Percentiles rank a stretch among this genome's conserved stretches.
Conservation (phyloP, 352 stramenopile species). For the Pythium brachiatum region DNA sequence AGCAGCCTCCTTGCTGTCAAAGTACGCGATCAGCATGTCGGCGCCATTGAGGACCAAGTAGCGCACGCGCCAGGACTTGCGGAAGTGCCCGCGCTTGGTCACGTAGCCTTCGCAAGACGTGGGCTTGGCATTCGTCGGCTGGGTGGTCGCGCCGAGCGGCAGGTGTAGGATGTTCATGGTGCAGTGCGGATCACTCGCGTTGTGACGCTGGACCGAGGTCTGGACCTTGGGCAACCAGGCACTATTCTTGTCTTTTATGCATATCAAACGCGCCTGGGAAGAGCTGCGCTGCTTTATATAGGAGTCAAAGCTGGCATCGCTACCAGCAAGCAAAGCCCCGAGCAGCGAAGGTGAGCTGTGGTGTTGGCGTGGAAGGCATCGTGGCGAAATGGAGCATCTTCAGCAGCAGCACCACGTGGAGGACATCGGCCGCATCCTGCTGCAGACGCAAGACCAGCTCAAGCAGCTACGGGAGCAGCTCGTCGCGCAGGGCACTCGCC, state of each 20-base stretch:
- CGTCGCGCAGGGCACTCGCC: slow-evolving; percentile 15
- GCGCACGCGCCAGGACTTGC: slow-evolving; percentile 81
- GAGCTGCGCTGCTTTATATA: slow-evolving; percentile 5
- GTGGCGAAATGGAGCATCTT: slow-evolving; percentile 60
- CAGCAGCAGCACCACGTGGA: slow-evolving; percentile 81
- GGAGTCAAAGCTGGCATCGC: background rate
- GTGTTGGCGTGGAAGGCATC: background rate
- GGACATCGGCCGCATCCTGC: slow-evolving; percentile 73
- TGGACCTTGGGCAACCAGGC: background rate
- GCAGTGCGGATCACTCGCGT: background rate
- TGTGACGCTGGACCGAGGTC: background rate
- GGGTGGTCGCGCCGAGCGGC: slow-evolving; percentile 24
- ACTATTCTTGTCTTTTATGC: slow-evolving; percentile 3
- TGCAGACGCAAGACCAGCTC: slow-evolving; percentile 82
- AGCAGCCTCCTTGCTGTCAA: slow-evolving; percentile 61
- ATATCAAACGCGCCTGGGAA: background rate
- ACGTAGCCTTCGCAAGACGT: slow-evolving; percentile 86
- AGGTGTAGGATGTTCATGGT: slow-evolving; percentile 67
- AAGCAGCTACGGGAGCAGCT: slow-evolving; percentile 74
- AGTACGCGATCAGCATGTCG: slow-evolving; percentile 71
- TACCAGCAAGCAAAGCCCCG: background rate
- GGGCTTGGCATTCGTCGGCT: slow-evolving; percentile 28
- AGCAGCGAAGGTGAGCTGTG: too few species aligned
- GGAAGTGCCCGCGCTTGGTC: slow-evolving; percentile 80
- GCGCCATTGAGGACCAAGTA: slow-evolving; percentile 76